These are phyloP conservation scores for Somion occarium DNA, from an alignment of 1,284 basidiomycete species.

Conservation along the genomic window DNA sequence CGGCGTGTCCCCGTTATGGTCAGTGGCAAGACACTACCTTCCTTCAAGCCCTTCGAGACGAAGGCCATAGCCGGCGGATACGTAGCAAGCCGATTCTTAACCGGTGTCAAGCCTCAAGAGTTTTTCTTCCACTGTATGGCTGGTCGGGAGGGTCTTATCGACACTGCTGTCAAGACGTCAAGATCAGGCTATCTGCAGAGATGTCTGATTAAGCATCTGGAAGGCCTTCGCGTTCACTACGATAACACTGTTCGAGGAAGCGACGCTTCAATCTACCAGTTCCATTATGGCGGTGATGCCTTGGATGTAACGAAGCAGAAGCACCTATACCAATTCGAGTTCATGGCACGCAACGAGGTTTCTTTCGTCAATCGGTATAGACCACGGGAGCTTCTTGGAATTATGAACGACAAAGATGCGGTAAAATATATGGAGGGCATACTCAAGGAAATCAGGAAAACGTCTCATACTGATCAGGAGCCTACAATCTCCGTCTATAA, in stretches of 20 bases:
- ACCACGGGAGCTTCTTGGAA: conserved; percentile 55
- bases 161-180: conserved; percentile 98
- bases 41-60: conserved; percentile 97
- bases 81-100: conserved; percentile 98
- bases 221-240: conserved; percentile 95
- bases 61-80: conserved; percentile 98
- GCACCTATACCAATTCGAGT: conserved; percentile 90
- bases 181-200: conserved; percentile 98
- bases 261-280: conserved; percentile 93
- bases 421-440: conserved; percentile 85
- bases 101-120: conserved; percentile 97
- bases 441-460: conserved; percentile 64
- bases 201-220: conserved; percentile 98
- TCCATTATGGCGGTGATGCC: conserved; percentile 95
- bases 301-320: conserved; percentile 96
- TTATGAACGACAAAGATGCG: conserved; percentile 70
- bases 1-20: conserved; percentile 99
- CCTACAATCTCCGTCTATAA: conserved; percentile 78
- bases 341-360: conserved; percentile 84
- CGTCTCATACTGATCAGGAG: conserved; percentile 50
- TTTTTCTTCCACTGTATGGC: conserved; percentile 99
- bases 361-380: conserved; percentile 77
- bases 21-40: conserved; percentile 96
- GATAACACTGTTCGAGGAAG: conserved; percentile 97
- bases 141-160: conserved; percentile 97